A percentile compares a stretch with the other conserved stretches of the same genome.
Conservation (phyloP, 169 alveolate species). For the Toxoplasma gondii region DNA sequence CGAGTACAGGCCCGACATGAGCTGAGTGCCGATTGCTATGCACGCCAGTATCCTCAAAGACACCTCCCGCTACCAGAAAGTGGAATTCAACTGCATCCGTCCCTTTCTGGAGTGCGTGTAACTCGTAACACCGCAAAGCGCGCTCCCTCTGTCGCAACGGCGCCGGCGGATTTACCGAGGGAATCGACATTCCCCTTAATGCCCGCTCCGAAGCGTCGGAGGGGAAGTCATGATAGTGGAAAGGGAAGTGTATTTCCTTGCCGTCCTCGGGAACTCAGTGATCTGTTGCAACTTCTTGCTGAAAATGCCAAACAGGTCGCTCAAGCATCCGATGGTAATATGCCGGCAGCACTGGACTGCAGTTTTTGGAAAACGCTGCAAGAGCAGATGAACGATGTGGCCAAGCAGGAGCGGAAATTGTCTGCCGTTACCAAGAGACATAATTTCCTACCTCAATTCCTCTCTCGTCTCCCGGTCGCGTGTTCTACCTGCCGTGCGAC, state of each 20-base stretch:
- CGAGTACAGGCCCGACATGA: background rate
- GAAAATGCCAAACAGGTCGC: background rate
- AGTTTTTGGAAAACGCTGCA: background rate
- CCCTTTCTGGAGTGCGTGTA: background rate
- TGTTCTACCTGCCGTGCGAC: background rate
- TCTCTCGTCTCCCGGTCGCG: background rate
- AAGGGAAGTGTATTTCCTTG: background rate
- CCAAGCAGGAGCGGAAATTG: background rate
- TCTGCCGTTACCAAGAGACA: background rate
- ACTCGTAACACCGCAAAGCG: slow-evolving; percentile 28
- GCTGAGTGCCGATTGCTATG: background rate
- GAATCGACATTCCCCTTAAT: background rate
- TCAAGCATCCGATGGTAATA: background rate
- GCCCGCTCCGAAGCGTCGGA: background rate
- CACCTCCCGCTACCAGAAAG: background rate
- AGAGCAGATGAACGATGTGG: background rate
- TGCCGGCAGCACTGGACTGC: slow-evolving; percentile 11
- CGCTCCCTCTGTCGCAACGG: background rate
- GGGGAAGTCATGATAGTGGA: background rate
- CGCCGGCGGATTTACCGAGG: background rate
- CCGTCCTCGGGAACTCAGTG: background rate
- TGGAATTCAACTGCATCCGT: background rate
- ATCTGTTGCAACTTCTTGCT: background rate
- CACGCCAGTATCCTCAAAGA: slow-evolving; percentile 5
- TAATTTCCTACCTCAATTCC: slow-evolving; percentile 13